phyloP scores from a whole-genome alignment of 2,329 filamentous ascomycete genomes.

The Hortaea sp. region DNA sequence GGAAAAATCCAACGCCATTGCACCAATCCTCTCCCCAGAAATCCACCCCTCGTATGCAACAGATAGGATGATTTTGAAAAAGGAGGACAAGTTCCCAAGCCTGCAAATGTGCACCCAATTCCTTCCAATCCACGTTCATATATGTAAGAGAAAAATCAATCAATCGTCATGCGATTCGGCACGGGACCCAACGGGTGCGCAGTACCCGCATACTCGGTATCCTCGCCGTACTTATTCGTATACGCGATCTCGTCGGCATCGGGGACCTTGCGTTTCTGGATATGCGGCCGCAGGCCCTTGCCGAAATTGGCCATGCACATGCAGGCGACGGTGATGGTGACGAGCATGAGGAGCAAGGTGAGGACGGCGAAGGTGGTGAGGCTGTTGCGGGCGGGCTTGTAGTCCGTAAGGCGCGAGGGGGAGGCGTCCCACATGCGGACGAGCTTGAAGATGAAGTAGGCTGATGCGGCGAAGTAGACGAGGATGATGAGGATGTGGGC shows the following conservation, averaged over 20 bases:
- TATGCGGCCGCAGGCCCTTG: conserved; percentile 77
- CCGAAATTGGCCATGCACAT: conserved; percentile 87
- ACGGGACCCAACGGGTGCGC: conserved; percentile 3
- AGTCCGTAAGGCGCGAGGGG: conserved; percentile 36
- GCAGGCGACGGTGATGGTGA: conserved; percentile 79
- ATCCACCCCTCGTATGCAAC: too few relatives aligned
- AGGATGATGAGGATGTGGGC: conserved; percentile 71
- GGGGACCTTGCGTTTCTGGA: conserved; percentile 49
- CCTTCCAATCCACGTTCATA: too few relatives aligned
- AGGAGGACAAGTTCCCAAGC: too few relatives aligned
- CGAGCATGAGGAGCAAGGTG: conserved; percentile 76
- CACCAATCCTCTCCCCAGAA: too few relatives aligned
- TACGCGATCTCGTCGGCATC: conserved; percentile 40
- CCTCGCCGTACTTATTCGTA: conserved; percentile 1
- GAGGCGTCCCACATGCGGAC: conserved; percentile 77
- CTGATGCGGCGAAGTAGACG: conserved; percentile 79
- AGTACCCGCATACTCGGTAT: neutral
- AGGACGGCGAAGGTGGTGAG: conserved; percentile 91
- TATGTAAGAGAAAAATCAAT: neutral
- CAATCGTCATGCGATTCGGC: conserved; percentile 5
- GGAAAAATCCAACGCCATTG: too few relatives aligned
- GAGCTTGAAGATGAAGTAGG: conserved; percentile 97
- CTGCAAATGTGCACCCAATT: too few relatives aligned
- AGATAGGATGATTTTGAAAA: too few relatives aligned
- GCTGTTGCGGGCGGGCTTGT: conserved; percentile 70